Evolutionary conservation across 495 filamentous ascomycete species (phyloP).

Genomic region (Thozetella sp.): DNA sequence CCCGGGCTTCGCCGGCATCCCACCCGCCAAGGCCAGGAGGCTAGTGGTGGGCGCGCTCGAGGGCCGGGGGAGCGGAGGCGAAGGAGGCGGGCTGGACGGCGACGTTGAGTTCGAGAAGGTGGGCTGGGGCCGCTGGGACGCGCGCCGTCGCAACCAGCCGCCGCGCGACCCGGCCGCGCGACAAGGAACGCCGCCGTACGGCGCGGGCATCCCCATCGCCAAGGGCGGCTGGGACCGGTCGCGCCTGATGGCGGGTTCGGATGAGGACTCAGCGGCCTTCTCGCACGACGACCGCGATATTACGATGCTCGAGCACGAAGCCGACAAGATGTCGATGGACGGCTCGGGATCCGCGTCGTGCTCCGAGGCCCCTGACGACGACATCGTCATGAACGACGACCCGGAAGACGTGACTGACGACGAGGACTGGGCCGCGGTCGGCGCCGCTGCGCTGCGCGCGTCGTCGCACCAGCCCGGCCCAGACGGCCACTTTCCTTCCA

Average conservation of each 20-base stretch:
- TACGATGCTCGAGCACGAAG: slow-evolving; percentile 80
- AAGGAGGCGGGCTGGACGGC: slow-evolving; percentile 66
- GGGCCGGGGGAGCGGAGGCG: slow-evolving; percentile 64
- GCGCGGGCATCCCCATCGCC: slow-evolving; percentile 69
- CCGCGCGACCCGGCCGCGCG: slow-evolving; percentile 47
- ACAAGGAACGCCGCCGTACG: slow-evolving; percentile 50
- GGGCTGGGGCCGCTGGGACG: slow-evolving; percentile 97
- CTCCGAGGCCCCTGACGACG: slow-evolving; percentile 74
- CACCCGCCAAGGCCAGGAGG: slow-evolving; percentile 88
- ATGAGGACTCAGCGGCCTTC: slow-evolving; percentile 68
- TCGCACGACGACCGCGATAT: slow-evolving; percentile 70
- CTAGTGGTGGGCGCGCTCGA: slow-evolving; percentile 85
- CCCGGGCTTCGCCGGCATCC: slow-evolving; percentile 88
- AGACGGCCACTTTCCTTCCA: slow-evolving; percentile 30
- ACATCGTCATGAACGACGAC: slow-evolving; percentile 63
- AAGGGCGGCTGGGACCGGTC: slow-evolving; percentile 50
- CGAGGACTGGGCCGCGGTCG: slow-evolving; percentile 94
- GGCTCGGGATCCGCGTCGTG: slow-evolving; percentile 71
- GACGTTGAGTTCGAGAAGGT: slow-evolving; percentile 94
- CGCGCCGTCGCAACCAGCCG: slow-evolving; percentile 69
- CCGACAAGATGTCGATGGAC: slow-evolving; percentile 94
- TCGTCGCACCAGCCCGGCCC: slow-evolving; percentile 54
- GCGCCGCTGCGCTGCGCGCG: slow-evolving; percentile 80
- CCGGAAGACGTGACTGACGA: slow-evolving; percentile 92
- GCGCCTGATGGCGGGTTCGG: slow-evolving; percentile 47